Evolutionary conservation across 169 alveolate species (phyloP).

Genomic region (Eimeria brunetti): DNA sequence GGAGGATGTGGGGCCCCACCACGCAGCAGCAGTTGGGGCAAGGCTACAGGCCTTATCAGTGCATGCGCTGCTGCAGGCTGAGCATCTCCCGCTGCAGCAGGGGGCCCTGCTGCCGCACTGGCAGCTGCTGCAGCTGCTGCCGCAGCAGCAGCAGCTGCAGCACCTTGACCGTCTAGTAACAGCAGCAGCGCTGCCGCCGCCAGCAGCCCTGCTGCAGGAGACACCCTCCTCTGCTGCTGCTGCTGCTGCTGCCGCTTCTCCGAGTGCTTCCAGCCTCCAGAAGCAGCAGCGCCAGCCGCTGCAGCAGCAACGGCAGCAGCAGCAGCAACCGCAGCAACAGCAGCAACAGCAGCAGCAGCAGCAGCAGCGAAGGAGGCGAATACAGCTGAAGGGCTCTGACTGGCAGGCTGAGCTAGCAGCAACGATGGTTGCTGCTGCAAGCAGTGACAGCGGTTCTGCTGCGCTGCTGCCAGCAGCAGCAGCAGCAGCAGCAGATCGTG

Average conservation of each 20-base stretch:
- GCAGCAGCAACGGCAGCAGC: neutral
- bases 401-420: conserved; percentile 50
- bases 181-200: conserved; percentile 54
- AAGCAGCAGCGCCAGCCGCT: conserved; percentile 5
- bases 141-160: conserved; percentile 65
- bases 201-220: conserved; percentile 19
- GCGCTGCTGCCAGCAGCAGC: conserved; percentile 58
- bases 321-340: neutral
- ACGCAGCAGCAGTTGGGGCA: conserved; percentile 20
- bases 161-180: conserved; percentile 45
- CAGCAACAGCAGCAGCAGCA: conserved; percentile 16
- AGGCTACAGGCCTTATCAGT: conserved; percentile 38
- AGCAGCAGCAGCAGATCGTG: conserved; percentile 38
- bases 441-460: conserved; percentile 39
- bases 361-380: conserved; percentile 5
- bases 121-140: conserved; percentile 76
- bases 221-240: conserved; percentile 9
- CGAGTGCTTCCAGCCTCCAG: neutral
- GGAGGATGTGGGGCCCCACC: conserved; percentile 52
- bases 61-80: conserved; percentile 65
- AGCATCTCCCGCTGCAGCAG: conserved; percentile 45
- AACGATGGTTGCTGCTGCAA: conserved; percentile 58
- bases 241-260: neutral
- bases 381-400: neutral
- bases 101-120: conserved; percentile 57